Conservation (phyloP, 495 filamentous ascomycete genomes). For the Penicillium coffeae region DNA sequence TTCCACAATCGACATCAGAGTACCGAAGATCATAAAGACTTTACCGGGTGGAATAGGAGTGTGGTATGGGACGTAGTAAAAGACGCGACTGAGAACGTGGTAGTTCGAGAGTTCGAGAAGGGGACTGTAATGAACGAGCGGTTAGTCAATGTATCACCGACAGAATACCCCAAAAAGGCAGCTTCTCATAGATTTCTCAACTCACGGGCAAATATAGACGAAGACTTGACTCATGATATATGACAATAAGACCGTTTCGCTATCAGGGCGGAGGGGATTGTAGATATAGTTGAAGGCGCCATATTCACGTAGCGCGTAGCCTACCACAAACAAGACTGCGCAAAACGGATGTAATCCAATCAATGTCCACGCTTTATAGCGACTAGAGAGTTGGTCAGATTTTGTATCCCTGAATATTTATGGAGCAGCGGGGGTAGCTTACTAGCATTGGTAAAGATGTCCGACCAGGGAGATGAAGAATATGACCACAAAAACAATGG, state of each 20-base stretch:
- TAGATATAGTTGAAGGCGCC: constrained; percentile 27
- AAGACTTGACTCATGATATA: constrained; percentile 52
- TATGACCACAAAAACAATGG: constrained; percentile 52
- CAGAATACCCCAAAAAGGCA: too few relatives aligned
- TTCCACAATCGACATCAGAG: constrained; percentile 57
- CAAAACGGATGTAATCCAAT: constrained; percentile 37
- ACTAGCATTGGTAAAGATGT: constrained; percentile 57
- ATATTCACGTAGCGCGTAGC: constrained; percentile 49
- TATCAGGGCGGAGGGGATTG: constrained; percentile 32
- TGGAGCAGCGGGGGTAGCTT: constrained; percentile 16
- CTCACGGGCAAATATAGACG: constrained; percentile 53
- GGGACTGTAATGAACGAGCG: constrained; percentile 35
- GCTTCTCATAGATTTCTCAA: constrained; percentile 2
- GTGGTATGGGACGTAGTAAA: constrained; percentile 66
- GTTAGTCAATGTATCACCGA: background rate
- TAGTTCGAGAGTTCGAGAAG: constrained; percentile 66
- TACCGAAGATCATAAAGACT: constrained; percentile 59
- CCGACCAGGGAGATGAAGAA: constrained; percentile 48
- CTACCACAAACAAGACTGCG: constrained; percentile 35
- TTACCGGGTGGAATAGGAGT: constrained; percentile 63
- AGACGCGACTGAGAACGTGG: constrained; percentile 60
- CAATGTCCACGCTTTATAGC: constrained; percentile 34
- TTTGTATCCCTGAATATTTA: background rate
- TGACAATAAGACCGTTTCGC: constrained; percentile 23
- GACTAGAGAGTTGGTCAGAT: constrained; percentile 1